Evolutionary conservation across 2,329 filamentous ascomycete species (phyloP), one percentile per base, ranked within the genome.

Genomic region (Alternaria dauci): DNA sequence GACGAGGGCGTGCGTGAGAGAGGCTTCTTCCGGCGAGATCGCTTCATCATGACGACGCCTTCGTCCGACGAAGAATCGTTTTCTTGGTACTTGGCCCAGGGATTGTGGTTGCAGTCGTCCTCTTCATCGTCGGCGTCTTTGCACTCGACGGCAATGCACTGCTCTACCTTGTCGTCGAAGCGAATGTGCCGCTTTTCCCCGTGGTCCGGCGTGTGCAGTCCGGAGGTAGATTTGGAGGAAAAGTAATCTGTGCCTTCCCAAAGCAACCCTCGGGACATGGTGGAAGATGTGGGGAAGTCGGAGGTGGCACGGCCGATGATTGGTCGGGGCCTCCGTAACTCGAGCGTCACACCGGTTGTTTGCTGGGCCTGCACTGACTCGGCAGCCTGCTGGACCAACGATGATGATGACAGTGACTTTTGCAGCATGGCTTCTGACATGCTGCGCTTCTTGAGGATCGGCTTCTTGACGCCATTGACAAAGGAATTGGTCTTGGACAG

Each of bases 361-460:
- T 96, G 93, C 75, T 96, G 92, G 30, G 93, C 92, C 74, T 94
- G 91, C 12, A 96, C 89, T 20, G 92, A 91, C 20, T 92, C 92
- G 1, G 93, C 91, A 7, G 93, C 94, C 79, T 96, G 92, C 79
- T 96, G 94, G 18, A 98, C 82, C 16, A 98, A 84, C 5, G 94
- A 97, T 2, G 94, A 94, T 1, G 92, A 89, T 1, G 94, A 96
- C 8, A 97, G 79, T 0, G 94, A 97, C 63, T 90, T 87, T 76
- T 97, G 93, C 8, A 98, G 86, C 88, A 98, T 97, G 42, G 96
- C 87, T 78, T 98, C 94, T 0, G 94, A 98, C 85, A 96, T 94
- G 78, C 92, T 97, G 67, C 94, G 88, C 84, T 97, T 98, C 82
- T 98, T 98, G 60, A 99, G 81, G 61, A 98, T 98, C 1, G 94